Evolutionary conservation across 768 basidiomycete species (phyloP), one percentile per base, ranked within the genome.

Genomic region (Tricholomella constricta): DNA sequence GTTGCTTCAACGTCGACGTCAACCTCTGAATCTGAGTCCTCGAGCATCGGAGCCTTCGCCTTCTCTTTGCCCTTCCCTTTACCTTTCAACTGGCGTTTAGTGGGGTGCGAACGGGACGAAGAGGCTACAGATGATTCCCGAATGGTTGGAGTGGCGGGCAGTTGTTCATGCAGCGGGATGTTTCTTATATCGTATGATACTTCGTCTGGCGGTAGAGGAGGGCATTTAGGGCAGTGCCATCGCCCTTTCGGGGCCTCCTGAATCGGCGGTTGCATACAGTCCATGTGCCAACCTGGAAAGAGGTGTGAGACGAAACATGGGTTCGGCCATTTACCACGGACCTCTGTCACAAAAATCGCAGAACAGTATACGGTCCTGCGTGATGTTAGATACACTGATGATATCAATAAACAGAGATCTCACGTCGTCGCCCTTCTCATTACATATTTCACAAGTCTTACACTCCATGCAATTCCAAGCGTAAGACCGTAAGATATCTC

Each of bases 321-420:
- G n/a, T 50, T 42, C 42, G 26, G 25, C 65, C 67, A 41, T 23
- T 17, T 14, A 15, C 17, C 15, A 56, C 67, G 35, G 67, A 85
- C 90, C 93, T 80, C 93, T 79, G 76, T 98, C 96, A 69, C 96
- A 98, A 51, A 77, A 82, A 77, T 98, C 96, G 68, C 96, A 98
- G 61, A 98, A 89, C 48, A 98, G 69, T 57, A 97, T 86, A 47
- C 82, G 80, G 48, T 80, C 84, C 91, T 95, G 64, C 27, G 48
- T 25, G 25, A 42, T 11, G 46, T 70, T 57, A 69, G 63, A 48
- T 9, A 34, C 25, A 22, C 8, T 49, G 10, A 23, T 2, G 7
- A 9, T 10, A 15, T 15, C 43, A 20, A 32, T 29, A n/a, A 53
- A 27, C 26, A 23, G 32, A 38, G 48, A 47, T 76, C 92, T 72